phyloP scores from a whole-genome alignment of 345 rosid species.

The Leavenworthia alabamica region DNA sequence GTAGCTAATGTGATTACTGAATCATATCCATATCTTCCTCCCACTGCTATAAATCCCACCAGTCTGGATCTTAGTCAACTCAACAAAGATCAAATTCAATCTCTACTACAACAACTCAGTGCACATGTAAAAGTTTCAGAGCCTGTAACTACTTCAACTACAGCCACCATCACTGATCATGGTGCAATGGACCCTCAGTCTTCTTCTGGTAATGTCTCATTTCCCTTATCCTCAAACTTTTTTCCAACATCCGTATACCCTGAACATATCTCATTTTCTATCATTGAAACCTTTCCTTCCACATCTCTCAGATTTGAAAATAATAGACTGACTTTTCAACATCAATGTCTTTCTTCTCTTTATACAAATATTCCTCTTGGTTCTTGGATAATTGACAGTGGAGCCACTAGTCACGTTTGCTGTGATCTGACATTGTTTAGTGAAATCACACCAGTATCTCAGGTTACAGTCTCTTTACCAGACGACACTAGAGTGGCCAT shows the following conservation, averaged over 20 bases:
- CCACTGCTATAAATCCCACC: not conserved
- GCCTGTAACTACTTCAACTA: not conserved
- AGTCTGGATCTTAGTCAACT: not conserved
- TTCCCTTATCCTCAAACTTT: too few species aligned
- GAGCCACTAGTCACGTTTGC: not conserved
- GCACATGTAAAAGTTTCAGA: not conserved
- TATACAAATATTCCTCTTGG: not conserved
- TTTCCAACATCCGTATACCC: too few species aligned
- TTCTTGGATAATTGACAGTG: not conserved
- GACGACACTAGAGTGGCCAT: not conserved
- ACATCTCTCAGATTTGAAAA: not conserved
- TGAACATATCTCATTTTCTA: too few species aligned
- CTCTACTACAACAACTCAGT: not conserved
- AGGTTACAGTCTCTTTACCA: not conserved
- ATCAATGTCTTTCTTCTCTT: not conserved
- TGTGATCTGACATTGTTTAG: not conserved
- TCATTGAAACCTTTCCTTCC: too few species aligned
- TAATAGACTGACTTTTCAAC: not conserved
- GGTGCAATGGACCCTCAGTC: not conserved
- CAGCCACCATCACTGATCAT: not conserved
- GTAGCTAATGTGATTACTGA: too few species aligned
- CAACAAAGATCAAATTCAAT: fast-evolving
- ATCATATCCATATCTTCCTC: too few species aligned
- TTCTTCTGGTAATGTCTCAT: too few species aligned
- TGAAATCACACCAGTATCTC: not conserved